Base-by-base conservation (phyloP, 2,329 filamentous ascomycete genomes). In the Trichoderma atrobrunneum region DNA sequence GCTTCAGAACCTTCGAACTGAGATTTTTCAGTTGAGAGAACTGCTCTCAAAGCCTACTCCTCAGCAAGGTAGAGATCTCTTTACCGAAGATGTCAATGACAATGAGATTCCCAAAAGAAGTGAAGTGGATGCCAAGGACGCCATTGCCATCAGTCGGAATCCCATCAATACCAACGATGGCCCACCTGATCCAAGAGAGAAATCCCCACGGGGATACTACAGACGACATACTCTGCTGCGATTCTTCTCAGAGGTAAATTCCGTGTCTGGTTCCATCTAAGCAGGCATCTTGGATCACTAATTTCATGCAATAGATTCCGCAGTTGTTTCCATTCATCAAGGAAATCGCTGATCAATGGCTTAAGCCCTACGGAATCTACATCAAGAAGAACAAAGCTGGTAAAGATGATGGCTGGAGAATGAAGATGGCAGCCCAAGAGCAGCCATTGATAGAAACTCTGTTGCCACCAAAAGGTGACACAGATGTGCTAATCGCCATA, bases 241-340 rank as follows among this genome's bases (percentile, higher is more conserved):
- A 26, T 69, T 69, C 66, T 69, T 69, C 1, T 51, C 66, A 69
- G 66, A 69, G 66, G 66, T 69, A 36, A 24, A n/a, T 51, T 18
- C 5, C 14, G 0, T 5, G 1, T 28, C 56, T 48, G 7, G 0
- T 34, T 16, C 1, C 1, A 14, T 18, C 36, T 7, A 14, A 7
- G 16, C 7, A 28, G 14, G 0, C 0, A n/a, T 6, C 10, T 8
- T 36, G 7, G 12, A 3, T 59, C 11, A 34, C 6, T 69, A 61
- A 69, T 8, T 16, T 11, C 1, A 14, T 24, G 36, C 36, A 4
- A 51, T 5, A 69, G 66, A 69, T 69, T 26, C 66, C 66, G 5
- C 54, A 61, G 3, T 21, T 69, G 12, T 69, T 69, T 57, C 66
- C 66, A 8, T 69, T 69, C 26, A 69, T 69, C 66, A 69, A 69